Percentiles rank a stretch among this genome's conserved stretches.
Evolutionary conservation across 2,329 filamentous ascomycete genomes (phyloP).

Genomic region (Monosporascus cannonballus): DNA sequence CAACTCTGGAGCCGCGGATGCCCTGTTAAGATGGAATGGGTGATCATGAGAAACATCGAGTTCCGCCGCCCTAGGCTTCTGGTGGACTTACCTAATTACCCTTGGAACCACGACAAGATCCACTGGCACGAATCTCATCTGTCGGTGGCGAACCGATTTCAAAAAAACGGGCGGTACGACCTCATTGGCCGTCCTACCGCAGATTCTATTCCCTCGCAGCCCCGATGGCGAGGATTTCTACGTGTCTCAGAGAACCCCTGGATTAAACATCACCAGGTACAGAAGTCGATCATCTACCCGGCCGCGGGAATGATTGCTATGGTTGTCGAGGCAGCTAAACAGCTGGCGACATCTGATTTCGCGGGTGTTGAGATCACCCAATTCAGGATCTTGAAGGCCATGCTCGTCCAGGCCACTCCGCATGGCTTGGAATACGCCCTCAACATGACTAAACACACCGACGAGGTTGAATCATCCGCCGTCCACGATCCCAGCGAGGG

Average conservation of each 20-base stretch:
- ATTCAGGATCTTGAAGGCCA: slow-evolving; percentile 42
- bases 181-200: slow-evolving; percentile 41
- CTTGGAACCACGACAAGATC: slow-evolving; percentile 46
- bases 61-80: slow-evolving; percentile 24
- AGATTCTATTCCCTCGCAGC: slow-evolving; percentile 39
- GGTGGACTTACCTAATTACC: slow-evolving; percentile 42
- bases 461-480: background rate
- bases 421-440: slow-evolving; percentile 46
- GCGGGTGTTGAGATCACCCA: slow-evolving; percentile 38
- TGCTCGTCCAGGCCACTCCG: slow-evolving; percentile 40
- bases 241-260: slow-evolving; percentile 44
- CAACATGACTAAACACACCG: slow-evolving; percentile 29
- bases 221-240: slow-evolving; percentile 44
- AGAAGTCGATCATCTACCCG: slow-evolving; percentile 44
- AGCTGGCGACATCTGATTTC: slow-evolving; percentile 24
- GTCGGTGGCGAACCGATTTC: slow-evolving; percentile 36
- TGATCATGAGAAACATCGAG: slow-evolving; percentile 13
- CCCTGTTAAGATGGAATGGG: slow-evolving; percentile 13
- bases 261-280: slow-evolving; percentile 46
- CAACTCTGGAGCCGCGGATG: slow-evolving; percentile 14
- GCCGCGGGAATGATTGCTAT: slow-evolving; percentile 44
- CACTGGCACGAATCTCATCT: slow-evolving; percentile 50
- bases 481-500: slow-evolving; percentile 8
- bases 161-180: slow-evolving; percentile 41
- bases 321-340: slow-evolving; percentile 40